phyloP scores from a whole-genome alignment of 345 rosid species.

The Pugionium cornutum region DNA sequence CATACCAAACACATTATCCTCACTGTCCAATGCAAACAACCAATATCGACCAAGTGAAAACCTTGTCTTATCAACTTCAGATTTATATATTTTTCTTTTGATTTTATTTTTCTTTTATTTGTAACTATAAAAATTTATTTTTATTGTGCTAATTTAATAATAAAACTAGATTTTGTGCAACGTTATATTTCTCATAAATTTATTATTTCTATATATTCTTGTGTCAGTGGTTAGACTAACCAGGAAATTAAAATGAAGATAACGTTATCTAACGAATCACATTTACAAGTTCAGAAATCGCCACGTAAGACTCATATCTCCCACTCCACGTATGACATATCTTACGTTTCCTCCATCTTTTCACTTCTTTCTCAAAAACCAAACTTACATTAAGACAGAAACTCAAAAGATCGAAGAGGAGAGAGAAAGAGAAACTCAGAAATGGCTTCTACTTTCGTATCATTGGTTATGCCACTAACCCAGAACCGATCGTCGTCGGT shows the following conservation, averaged over 20 bases:
- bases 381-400: slow-evolving; percentile 6
- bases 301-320: slow-evolving; percentile 53
- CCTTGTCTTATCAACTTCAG: no score
- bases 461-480: slow-evolving; percentile 55
- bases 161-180: no score
- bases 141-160: no score
- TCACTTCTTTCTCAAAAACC: slow-evolving; percentile 20
- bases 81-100: no score
- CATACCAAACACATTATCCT: no score
- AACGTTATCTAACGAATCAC: slow-evolving; percentile 57
- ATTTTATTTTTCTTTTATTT: no score
- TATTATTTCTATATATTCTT: no score
- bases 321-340: slow-evolving; percentile 14
- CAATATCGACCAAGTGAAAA: no score
- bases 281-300: slow-evolving; percentile 37
- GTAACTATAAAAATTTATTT: no score
- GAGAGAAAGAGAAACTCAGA: not conserved
- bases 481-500: slow-evolving; percentile 40
- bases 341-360: slow-evolving; percentile 20
- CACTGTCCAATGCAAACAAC: no score
- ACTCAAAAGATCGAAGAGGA: slow-evolving; percentile 7
- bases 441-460: slow-evolving; percentile 50
- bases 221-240: no score
- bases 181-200: no score
- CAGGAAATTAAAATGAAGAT: slow-evolving; percentile 35